A percentile compares a stretch with the other conserved stretches of the same genome.
These are phyloP conservation scores for Spergularia marina DNA, from an alignment of 148 eudicot species.

Conservation along the genomic window DNA sequence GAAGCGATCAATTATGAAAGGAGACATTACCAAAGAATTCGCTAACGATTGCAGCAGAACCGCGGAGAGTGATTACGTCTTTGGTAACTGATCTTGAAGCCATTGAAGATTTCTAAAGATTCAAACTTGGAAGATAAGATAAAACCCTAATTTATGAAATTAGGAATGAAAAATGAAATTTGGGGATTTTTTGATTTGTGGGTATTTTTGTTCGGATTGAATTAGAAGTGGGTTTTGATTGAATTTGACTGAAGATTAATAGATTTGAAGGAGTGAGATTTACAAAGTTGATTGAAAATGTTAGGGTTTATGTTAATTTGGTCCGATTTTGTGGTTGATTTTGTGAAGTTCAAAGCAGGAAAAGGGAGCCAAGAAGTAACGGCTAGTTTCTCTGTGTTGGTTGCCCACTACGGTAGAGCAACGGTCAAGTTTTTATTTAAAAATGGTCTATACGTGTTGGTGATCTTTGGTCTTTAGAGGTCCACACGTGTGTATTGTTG, in stretches of 20 bases:
- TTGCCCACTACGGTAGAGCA: background rate
- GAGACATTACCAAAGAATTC: constrained; percentile 72
- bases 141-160: background rate
- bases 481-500: too few relatives aligned
- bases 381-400: constrained; percentile 34
- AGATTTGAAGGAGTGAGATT: background rate
- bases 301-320: constrained; percentile 10
- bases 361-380: constrained; percentile 9
- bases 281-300: background rate
- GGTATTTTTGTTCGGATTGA: background rate
- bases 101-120: constrained; percentile 30
- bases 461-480: background rate
- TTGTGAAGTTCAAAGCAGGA: background rate
- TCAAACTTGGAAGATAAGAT: background rate
- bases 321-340: constrained; percentile 9
- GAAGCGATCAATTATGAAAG: background rate
- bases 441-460: background rate
- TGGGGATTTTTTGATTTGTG: background rate
- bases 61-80: constrained; percentile 91
- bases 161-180: background rate
- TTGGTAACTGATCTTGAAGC: constrained; percentile 81
- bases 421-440: constrained; percentile 20
- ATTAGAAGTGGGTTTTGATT: background rate
- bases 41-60: constrained; percentile 89
- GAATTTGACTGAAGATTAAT: background rate